Percentiles rank a stretch among this genome's conserved stretches.
phyloP scores from a whole-genome alignment of 2,329 filamentous ascomycete genomes.

The Pseudocercospora eumusae region DNA sequence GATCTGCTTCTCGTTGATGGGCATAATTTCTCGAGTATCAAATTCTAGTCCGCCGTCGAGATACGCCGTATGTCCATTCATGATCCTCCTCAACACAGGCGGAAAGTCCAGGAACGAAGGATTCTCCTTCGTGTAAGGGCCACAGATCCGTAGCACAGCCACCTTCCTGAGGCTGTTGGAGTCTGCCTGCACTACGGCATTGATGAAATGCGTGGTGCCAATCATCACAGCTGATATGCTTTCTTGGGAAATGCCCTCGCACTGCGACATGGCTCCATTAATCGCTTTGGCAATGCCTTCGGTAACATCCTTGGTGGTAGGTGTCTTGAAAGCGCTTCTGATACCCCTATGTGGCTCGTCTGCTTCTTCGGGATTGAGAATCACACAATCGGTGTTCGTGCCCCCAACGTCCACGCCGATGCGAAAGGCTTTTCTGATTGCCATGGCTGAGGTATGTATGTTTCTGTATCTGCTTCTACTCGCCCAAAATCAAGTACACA shows the following conservation, averaged over 20 bases:
- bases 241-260: background rate
- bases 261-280: background rate
- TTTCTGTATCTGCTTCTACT: background rate
- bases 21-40: conserved; percentile 4
- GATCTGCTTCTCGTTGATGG: conserved; percentile 1
- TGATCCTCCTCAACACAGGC: background rate
- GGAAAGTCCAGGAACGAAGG: conserved; percentile 6
- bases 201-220: conserved; percentile 11
- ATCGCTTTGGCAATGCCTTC: conserved; percentile 5
- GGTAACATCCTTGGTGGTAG: conserved; percentile 7
- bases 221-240: conserved; percentile 8
- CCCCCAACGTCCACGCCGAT: conserved; percentile 7
- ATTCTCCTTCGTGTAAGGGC: conserved; percentile 8
- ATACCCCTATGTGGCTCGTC: conserved; percentile 3
- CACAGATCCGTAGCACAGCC: background rate
- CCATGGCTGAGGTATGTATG: background rate
- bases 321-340: conserved; percentile 8
- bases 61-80: conserved; percentile 1
- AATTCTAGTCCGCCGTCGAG: conserved; percentile 8
- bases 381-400: conserved; percentile 6
- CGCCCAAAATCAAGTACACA: too few relatives aligned
- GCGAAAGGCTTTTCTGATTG: background rate
- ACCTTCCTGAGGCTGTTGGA: background rate
- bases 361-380: conserved; percentile 8
- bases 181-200: conserved; percentile 8